Evolutionary conservation across 257 asterid species (phyloP).

Genomic region (Paulownia fortunei): DNA sequence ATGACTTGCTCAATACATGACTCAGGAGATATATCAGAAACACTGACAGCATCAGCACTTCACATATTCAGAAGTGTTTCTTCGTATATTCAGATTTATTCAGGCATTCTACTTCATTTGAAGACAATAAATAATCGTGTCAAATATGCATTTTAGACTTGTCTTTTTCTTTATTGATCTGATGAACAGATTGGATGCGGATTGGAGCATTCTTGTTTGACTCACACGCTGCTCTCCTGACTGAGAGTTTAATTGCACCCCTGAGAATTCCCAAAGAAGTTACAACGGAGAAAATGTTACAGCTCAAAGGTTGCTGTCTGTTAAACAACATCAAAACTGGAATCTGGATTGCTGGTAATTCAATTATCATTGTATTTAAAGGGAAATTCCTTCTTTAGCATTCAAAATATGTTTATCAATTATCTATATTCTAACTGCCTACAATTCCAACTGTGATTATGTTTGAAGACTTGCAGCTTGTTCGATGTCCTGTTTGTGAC

Average conservation of each 20-base stretch:
- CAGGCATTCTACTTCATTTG: conserved; percentile 18
- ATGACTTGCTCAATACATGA: background rate
- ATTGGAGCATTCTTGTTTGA: conserved; percentile 84
- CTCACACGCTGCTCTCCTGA: conserved; percentile 70
- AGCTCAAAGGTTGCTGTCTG: conserved; percentile 59
- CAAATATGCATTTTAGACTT: conserved; percentile 17
- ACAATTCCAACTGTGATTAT: conserved; percentile 30
- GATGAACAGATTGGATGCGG: conserved; percentile 84
- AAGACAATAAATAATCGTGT: background rate
- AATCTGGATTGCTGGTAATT: conserved; percentile 96
- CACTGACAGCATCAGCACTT: background rate
- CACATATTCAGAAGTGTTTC: conserved; percentile 1
- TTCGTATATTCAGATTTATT: background rate
- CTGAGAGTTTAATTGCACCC: conserved; percentile 59
- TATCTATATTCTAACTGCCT: conserved; percentile 24
- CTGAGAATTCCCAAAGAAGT: conserved; percentile 47
- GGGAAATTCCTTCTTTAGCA: conserved; percentile 16
- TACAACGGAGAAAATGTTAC: conserved; percentile 51
- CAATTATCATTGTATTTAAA: conserved; percentile 6
- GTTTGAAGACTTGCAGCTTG: conserved; percentile 91
- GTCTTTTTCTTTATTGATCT: conserved; percentile 25
- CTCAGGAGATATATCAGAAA: background rate
- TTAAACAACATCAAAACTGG: conserved; percentile 73
- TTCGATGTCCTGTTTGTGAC: conserved; percentile 94
- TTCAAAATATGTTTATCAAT: background rate